These are phyloP conservation scores for Lotmaria passim DNA, from an alignment of 208 protist genomes.

Conservation along the genomic window DNA sequence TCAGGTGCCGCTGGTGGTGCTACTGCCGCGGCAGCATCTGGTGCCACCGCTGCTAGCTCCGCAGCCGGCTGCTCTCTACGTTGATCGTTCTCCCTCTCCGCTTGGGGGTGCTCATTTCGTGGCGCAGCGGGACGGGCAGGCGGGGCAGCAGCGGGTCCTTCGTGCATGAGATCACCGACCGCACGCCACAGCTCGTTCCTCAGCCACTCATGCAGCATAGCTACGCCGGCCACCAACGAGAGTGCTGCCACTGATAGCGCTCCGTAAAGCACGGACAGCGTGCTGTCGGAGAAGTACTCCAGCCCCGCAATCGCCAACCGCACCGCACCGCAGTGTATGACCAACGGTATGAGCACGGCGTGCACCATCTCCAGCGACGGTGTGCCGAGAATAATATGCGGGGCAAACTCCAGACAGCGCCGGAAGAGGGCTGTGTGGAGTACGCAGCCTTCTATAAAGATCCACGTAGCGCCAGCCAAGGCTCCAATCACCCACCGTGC, in stretches of 20 bases:
- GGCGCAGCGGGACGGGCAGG: too few species aligned
- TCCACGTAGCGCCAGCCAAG: slow-evolving; percentile 7
- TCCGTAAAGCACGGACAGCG: not conserved
- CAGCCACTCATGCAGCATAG: not conserved
- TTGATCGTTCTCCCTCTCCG: too few species aligned
- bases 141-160: too few species aligned
- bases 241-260: not conserved
- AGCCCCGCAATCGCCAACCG: slow-evolving; percentile 16
- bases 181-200: not conserved
- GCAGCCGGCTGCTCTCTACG: too few species aligned
- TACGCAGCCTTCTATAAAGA: slow-evolving; percentile 7
- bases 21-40: too few species aligned
- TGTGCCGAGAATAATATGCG: slow-evolving; percentile 7
- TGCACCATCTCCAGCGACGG: slow-evolving; percentile 12
- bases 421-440: slow-evolving; percentile 27
- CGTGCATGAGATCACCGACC: not conserved
- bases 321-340: slow-evolving; percentile 18
- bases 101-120: too few species aligned
- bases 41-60: too few species aligned
- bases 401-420: slow-evolving; percentile 24
- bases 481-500: slow-evolving; percentile 20
- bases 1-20: too few species aligned
- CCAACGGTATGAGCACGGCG: slow-evolving; percentile 22
- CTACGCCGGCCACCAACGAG: not conserved
- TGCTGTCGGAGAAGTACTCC: slow-evolving; percentile 8